These are phyloP conservation scores for Epichloe festucae DNA, from an alignment of 2,329 filamentous ascomycete species.

Conservation along the genomic window DNA sequence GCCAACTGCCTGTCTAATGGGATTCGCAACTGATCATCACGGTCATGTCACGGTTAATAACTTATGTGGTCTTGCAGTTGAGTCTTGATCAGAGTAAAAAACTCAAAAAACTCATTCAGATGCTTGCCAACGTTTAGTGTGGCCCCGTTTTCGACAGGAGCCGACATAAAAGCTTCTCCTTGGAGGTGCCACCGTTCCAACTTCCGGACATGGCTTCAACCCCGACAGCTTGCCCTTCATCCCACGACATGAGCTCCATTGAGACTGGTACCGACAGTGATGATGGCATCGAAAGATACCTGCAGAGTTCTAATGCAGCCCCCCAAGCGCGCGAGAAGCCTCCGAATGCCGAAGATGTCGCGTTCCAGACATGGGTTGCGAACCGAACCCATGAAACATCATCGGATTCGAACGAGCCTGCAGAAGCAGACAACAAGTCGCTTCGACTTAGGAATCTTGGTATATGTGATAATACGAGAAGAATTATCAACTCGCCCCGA, in stretches of 20 bases:
- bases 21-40: no score
- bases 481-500: slow-evolving; percentile 63
- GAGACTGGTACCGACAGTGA: slow-evolving; percentile 7
- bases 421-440: neutral
- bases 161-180: neutral
- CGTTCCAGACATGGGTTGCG: slow-evolving; percentile 7
- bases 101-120: no score
- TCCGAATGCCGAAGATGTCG: slow-evolving; percentile 5
- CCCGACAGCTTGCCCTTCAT: neutral
- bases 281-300: slow-evolving; percentile 4
- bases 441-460: neutral
- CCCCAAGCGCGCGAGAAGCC: neutral
- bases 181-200: no score
- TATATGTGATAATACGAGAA: slow-evolving; percentile 12
- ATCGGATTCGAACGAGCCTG: neutral
- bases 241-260: neutral
- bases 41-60: no score
- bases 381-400: neutral
- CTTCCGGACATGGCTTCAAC: neutral
- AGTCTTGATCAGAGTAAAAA: no score
- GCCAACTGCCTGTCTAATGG: no score
- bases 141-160: neutral
- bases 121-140: neutral
- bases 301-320: neutral
- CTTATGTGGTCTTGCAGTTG: no score